Evolutionary conservation across 495 filamentous ascomycete genomes (phyloP), one percentile per base, ranked within the genome.

Genomic region (Trichoderma parareesei): DNA sequence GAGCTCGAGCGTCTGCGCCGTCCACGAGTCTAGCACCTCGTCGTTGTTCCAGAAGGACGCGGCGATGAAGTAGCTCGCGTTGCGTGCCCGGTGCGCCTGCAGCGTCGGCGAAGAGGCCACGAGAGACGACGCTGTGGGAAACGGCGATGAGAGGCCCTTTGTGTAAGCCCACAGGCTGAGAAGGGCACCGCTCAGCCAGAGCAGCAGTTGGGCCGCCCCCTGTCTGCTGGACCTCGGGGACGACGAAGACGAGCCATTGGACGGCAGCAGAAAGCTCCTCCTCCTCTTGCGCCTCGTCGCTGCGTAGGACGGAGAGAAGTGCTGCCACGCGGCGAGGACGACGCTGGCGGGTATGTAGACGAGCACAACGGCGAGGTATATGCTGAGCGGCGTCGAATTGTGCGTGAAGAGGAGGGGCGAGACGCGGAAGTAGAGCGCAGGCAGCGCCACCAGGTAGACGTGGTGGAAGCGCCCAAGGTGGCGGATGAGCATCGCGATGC

Each of bases 11-110:
- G 53, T 35, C 27, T 57, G 53, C 53, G 27, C 8, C 10, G 53
- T 38, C 53, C 53, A 57, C 53, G 53, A 57, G 53, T 57, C 53
- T 16, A 57, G 27, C 2, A 57, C 37, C 20, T 57, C 53, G 16
- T 57, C 53, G 2, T 57, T 57, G 53, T 57, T 57, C 53, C 53
- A 57, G 53, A 57, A 57, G 33, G 53, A 57, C 9, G 53, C 53
- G 11, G 53, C 53, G 20, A 57, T 57, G 53, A 57, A 57, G 53
- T 57, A 57, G 53, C 53, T 57, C 53, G 53, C 27, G 16, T 57
- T 57, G 27, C 20, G 53, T 10, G 53, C 27, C 27, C 27, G 53
- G 0, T 57, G 53, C 9, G 20, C 53, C 16, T 57, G 53, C 16
- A 57, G 16, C 27, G 53, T 57, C 6, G 53, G 33, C 3, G 53